Evolutionary conservation across 371 early-diverging fungal genomes (phyloP), one percentile per base, ranked within the genome.

Genomic region (Mortierella sp.): DNA sequence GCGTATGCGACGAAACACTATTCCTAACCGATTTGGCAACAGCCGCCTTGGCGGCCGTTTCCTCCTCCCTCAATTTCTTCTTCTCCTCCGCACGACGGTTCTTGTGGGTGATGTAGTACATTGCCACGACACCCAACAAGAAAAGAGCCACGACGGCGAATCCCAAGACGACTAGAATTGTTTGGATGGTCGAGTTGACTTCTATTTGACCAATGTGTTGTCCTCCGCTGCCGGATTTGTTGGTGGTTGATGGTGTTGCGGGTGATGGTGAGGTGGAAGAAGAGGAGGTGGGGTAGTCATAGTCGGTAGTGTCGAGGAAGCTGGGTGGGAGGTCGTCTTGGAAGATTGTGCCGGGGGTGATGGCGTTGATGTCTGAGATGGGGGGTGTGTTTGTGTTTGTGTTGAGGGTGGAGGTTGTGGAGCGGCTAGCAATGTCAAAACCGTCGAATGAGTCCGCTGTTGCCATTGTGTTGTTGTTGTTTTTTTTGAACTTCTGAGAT

Each of bases 161-260:
- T 19, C 82, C 86, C 24, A 82, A 28, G 5, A 74, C 1, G 24
- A 86, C 74, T 6, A 82, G 40, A 9, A 79, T 54, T 8, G 72
- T 79, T 34, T 82, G 82, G 28, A 79, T 78, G 14, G 82, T 79
- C 16, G 82, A 57, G 51, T 57, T 81, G 71, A 79, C 77, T 71
- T 76, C 77, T 14, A 78, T 78, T 59, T 79, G 67, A 11, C 67
- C 61, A 4, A 48, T 46, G 40, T 64, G 37, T 4, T 26, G 28
- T 9, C 31, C 37, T 4, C 57, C 59, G 10, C 50, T 54, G 53
- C 21, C 31, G 37, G 1, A 48, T 48, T 21, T 72, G 40, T 64
- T 69, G 59, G 71, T 69, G 21, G 24, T 34, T 24, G 28, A 46
- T 14, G 5, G 26, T 61, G 53, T 2, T 34, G 13, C 6, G 40